Base-by-base conservation (phyloP, 2,329 filamentous ascomycete species). In the Arthrobotrys pseudoclavata region DNA sequence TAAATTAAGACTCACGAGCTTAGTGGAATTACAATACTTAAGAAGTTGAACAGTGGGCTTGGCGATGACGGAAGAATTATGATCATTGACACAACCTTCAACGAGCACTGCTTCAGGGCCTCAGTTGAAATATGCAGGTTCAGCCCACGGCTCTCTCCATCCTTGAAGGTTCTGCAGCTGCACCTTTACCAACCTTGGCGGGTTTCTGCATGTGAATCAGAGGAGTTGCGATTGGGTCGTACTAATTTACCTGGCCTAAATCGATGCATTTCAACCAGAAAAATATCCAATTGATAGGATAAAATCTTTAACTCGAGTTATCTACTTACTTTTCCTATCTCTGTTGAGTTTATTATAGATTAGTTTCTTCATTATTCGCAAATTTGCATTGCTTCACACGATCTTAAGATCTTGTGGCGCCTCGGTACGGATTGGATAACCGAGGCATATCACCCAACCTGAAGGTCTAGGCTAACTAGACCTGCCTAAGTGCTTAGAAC, bases 181-280 rank as follows among this genome's bases (percentile, higher is more conserved):
- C 31, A 47, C 48, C 22, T 31, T 40, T 53, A n/a, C 55, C 24
- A 22, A 10, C 7, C 60, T 72, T 64, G 60, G 55, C 60, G 45
- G 10, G 22, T 37, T 61, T 13, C 37, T 31, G 18, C 69, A 74
- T 68, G 69, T 74, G 69, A 74, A 74, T 6, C 4, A 40, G 52
- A 62, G 45, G 13, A 22, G 31, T 47, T 42, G 45, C 69, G 53
- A 42, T 40, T 42, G 55, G 20, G 24, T 12, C n/a, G 4, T 12
- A 6, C 10, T 1, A 37, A 53, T 53, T 1, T 3, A n/a, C n/a
- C 31, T 34, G 31, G 31, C 6, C n/a, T 12, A 31, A 34, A 37
- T 20, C 7, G n/a, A 20, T 15, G 29, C 48, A 37, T 3, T 57
- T 37, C 15, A 20, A 45, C 9, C 24, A 9, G 31, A 31, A 18